phyloP scores from a whole-genome alignment of 495 filamentous ascomycete species.

The Bryoglossum gracile region DNA sequence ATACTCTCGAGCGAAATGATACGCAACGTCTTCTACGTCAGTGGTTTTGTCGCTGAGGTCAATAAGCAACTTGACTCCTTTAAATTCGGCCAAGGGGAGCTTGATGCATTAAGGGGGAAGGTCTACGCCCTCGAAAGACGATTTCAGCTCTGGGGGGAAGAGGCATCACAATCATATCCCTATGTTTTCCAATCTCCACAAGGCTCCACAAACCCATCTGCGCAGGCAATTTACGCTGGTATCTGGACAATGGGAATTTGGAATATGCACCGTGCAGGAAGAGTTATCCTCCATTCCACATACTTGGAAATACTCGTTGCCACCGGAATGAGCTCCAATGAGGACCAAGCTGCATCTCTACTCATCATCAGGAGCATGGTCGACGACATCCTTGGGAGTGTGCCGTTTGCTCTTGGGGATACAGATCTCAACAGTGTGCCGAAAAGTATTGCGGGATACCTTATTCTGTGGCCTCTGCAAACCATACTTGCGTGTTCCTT shows the following conservation, averaged over 20 bases:
- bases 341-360: no score
- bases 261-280: background rate
- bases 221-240: background rate
- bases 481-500: background rate
- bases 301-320: background rate
- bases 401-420: background rate
- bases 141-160: no score
- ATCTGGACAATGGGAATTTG: background rate
- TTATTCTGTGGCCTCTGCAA: slow-evolving; percentile 4
- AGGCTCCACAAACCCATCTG: background rate
- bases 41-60: background rate
- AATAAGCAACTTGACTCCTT: no score
- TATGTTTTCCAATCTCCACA: background rate
- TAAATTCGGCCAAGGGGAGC: no score
- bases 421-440: background rate
- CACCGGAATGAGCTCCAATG: background rate
- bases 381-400: background rate
- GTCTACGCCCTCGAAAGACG: no score
- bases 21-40: background rate
- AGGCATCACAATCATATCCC: no score
- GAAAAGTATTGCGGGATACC: slow-evolving; percentile 1
- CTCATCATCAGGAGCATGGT: background rate
- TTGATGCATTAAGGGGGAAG: no score
- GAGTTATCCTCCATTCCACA: background rate
- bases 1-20: background rate